Evolutionary conservation across 2,329 filamentous ascomycete species (phyloP), one percentile per base, ranked within the genome.

Genomic region (Aureobasidium melanogenum): DNA sequence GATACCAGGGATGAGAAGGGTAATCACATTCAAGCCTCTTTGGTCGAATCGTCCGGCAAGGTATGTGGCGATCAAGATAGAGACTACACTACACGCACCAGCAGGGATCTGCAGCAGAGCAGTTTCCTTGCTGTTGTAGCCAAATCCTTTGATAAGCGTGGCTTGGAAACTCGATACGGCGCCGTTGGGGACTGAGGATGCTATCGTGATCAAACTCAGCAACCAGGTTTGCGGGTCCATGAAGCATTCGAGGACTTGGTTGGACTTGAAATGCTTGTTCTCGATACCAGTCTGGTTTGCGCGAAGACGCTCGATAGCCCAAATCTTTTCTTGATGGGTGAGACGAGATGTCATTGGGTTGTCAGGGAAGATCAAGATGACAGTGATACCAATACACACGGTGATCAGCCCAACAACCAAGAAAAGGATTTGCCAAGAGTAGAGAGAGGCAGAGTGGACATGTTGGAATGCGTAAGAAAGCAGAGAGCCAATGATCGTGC

Each of bases 391-490:
- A 19, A 73, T 66, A n/a, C 67, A 60, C 51, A 75, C 71, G 17
- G 76, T 79, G 34, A 78, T 65, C 0, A 78, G 66, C 0, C 78
- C 78, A 61, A 78, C 74, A 10, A 77, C 69, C 2, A 80, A 67
- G 63, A 80, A 79, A 72, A 80, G 75, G 52, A 82, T 82, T 65
- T 82, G 79, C 80, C 80, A 83, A 47, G 76, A 72, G 26, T 71
- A 73, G 54, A 82, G 71, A 1, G 71, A 61, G 7, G 39, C 50
- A 30, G 70, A 66, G 0, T 63, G 54, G 39, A 66, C 66, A 56
- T 84, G 80, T 0, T 80, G 81, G 17, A 86, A 71, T 0, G 82
- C 84, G 62, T 79, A 85, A 0, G 83, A 83, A 15, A 84, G 67
- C 0, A 78, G 75, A 0, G 81, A 81, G 0, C 82, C 84, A 14